Evolutionary conservation across 2,329 filamentous ascomycete genomes (phyloP), one percentile per base, ranked within the genome.

Genomic region (Alternaria arbusti): DNA sequence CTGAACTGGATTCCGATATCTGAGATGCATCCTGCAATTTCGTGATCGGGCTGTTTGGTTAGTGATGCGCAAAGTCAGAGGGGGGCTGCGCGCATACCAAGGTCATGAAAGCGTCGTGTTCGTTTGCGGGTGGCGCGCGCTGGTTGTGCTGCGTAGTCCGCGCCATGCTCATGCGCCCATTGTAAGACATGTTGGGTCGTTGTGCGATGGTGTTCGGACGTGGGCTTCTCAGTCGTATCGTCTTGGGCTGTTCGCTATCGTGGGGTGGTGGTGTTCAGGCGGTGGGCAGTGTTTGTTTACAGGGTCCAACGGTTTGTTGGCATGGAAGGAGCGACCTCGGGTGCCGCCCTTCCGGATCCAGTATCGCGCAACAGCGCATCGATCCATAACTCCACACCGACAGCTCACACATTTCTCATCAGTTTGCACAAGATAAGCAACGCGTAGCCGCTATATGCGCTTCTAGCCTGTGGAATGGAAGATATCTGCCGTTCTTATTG

Each of bases 1-100:
- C 89, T 91, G 80, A 98, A 97, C 26, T 89, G 90, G 74, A 98
- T 94, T 63, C 95, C 95, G 74, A 98, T 97, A 79, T 98, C 96
- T 75, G 91, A 96, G 83, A 99, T 97, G 81, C 96, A 99, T 78
- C 92, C 94, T 71, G 95, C 95, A 65, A 99, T 97, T 80, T 99
- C 96, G 66, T 84, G 82, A 68, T 90, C 88, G 51, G 87, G 84
- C 88, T 90, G 55, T n/a, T 6, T 5, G 13, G 63, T 76, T 59
- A 77, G 74, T 54, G 55, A 15, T 46, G 46, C 20, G 57, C 30
- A 26, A n/a, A 44, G 23, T n/a, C 13, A 6, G 8, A 45, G 3
- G 15, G 11, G 13, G 36, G 43, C 5, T 28, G 8, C 55, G 60
- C 17, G 46, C 77, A 65, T 78, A 84, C 84, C 77, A 85, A 68